Evolutionary conservation across 305 asterid species (phyloP).

Genomic region (Salvia sclarea): DNA sequence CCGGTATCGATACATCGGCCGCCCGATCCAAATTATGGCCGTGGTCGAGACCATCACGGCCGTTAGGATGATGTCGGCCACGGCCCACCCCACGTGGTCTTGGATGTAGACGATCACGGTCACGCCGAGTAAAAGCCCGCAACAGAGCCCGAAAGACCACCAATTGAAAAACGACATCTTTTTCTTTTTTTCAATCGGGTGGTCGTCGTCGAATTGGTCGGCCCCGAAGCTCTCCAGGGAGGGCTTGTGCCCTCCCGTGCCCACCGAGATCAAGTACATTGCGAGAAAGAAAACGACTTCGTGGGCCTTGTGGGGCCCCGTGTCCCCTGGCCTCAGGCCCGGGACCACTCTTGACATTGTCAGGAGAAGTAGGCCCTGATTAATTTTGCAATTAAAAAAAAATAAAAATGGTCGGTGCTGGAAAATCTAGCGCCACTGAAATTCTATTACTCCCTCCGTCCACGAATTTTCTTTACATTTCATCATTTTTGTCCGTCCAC

Average conservation of each 20-base stretch:
- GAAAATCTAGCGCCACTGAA: too few relatives aligned
- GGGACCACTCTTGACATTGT: slow-evolving; percentile 70
- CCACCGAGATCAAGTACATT: slow-evolving; percentile 67
- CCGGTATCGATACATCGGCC: slow-evolving; percentile 66
- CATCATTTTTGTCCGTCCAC: too few relatives aligned
- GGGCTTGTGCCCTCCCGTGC: slow-evolving; percentile 88
- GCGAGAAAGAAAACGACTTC: slow-evolving; percentile 63
- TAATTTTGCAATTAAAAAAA: too few relatives aligned
- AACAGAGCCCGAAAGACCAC: slow-evolving; percentile 78
- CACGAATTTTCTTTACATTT: too few relatives aligned
- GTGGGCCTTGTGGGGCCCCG: slow-evolving; percentile 39
- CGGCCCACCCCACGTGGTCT: slow-evolving; percentile 69
- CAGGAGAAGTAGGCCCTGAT: slow-evolving; percentile 70
- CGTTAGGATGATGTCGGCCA: slow-evolving; percentile 60
- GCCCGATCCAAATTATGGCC: slow-evolving; percentile 47
- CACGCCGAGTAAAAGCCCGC: slow-evolving; percentile 68
- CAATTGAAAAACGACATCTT: slow-evolving; percentile 89
- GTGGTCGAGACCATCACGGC: slow-evolving; percentile 47
- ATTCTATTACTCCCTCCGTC: too few relatives aligned
- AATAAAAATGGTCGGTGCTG: too few relatives aligned
- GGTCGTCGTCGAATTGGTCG: slow-evolving; percentile 82
- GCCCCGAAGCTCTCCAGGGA: slow-evolving; percentile 88
- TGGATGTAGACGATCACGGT: slow-evolving; percentile 67
- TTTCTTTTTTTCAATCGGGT: slow-evolving; percentile 51
- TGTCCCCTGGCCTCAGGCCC: slow-evolving; percentile 44